Evolutionary conservation across 2,329 filamentous ascomycete species (phyloP), one percentile per base, ranked within the genome.

Genomic region (Allantophomopsis cytisporea): DNA sequence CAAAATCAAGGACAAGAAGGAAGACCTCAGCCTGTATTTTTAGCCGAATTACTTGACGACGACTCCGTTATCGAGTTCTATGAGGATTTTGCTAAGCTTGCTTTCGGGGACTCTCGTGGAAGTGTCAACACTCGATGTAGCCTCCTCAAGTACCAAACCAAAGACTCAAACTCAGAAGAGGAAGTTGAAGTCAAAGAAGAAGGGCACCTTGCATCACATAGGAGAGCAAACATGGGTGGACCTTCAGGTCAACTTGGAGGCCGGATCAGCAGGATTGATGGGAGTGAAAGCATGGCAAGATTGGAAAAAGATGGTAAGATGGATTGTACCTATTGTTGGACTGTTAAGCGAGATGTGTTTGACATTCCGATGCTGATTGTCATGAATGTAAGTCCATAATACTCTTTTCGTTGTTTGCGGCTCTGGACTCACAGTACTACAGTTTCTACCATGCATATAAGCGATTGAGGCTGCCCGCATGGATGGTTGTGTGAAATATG

Each of bases 281-380:
- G 80, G 40, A 80, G 86, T 59, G 73, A 83, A 45, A 87, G 84
- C 8, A 89, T 94, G 60, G 82, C 82, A 40, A 76, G 78, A 53
- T 71, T 94, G 12, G 85, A 84, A 54, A 82, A 77, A 55, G 87
- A 94, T 53, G 89, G 88, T 39, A 88, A 91, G 61, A 83, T 96
- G 41, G 84, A 94, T 56, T 95, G 88, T 64, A 87, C 83, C 52
- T 94, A 93, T 62, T 94, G 85, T 64, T 96, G 89, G 88, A 89
- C 85, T 46, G 88, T 96, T 45, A 94, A 94, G 64, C 73, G 89
- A 46, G 91, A 98, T 60, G 85, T 91, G 32, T 96, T 96, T 64
- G 89, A 96, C 63, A 94, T 96, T 60, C 91, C 91, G 16, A 94
- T 95, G 86, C 70, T 96, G 64, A 93, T 96, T 60, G 84, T 95